A percentile compares a stretch with the other conserved stretches of the same genome.
Conservation (phyloP, 345 rosid species). For the Dimocarpus longan region DNA sequence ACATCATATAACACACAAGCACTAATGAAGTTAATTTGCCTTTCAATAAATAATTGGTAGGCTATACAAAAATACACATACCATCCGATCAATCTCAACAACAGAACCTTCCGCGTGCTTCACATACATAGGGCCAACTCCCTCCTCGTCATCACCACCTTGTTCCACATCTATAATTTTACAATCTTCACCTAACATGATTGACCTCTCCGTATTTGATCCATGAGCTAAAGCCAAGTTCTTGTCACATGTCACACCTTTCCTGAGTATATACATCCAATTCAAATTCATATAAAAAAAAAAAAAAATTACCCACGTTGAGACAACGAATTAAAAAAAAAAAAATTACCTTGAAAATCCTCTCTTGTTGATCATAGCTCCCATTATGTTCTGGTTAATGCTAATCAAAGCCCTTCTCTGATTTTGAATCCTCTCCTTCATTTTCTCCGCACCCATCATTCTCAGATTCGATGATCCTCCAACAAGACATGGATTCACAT, state of each 20-base stretch:
- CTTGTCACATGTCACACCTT: not conserved
- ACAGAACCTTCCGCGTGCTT: slow-evolving; percentile 51
- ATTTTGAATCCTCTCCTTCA: not conserved
- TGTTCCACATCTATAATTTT: slow-evolving; percentile 59
- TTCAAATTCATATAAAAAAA: not conserved
- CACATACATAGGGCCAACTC: slow-evolving; percentile 59
- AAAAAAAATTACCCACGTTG: not conserved
- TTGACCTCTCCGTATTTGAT: not conserved
- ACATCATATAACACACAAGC: not conserved
- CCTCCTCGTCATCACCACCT: slow-evolving; percentile 23
- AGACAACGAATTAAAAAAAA: not conserved
- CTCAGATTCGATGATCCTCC: not conserved
- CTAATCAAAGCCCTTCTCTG: not conserved
- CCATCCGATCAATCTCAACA: slow-evolving; percentile 54
- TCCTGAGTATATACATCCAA: not conserved
- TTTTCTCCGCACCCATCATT: not conserved
- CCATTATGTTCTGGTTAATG: not conserved
- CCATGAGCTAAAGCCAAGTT: not conserved
- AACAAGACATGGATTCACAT: not conserved
- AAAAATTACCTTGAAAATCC: not conserved
- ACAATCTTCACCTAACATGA: slow-evolving; percentile 39
- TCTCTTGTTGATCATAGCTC: not conserved
- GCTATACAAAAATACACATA: slow-evolving; percentile 16
- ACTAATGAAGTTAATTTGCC: not conserved
- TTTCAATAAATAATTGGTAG: not conserved